A percentile compares a stretch with the other conserved stretches of the same genome.
Evolutionary conservation across 2,329 filamentous ascomycete species (phyloP).

Genomic region (Penicillium glabrum): DNA sequence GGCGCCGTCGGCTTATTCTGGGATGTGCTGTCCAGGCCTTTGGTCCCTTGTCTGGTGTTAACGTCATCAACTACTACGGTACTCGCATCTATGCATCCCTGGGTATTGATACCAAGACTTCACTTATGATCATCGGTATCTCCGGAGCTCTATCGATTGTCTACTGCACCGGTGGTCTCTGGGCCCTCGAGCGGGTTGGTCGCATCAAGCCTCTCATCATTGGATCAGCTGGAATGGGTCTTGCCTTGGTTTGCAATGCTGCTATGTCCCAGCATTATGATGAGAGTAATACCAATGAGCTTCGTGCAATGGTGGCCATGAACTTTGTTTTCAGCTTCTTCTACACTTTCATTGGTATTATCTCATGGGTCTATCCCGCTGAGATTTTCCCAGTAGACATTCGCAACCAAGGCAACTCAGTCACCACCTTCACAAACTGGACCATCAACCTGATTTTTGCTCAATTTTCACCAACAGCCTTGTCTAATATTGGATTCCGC

Average conservation of each 20-base stretch:
- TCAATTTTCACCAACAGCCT: slow-evolving; percentile 36
- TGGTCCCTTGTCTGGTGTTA: slow-evolving; percentile 49
- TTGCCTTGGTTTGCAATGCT: slow-evolving; percentile 39
- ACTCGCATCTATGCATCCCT: slow-evolving; percentile 45
- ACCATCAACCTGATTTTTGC: slow-evolving; percentile 30
- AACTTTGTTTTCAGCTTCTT: slow-evolving; percentile 48
- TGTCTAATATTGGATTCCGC: slow-evolving; percentile 37
- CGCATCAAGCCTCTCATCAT: slow-evolving; percentile 49
- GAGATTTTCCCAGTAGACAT: slow-evolving; percentile 29
- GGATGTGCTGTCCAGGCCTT: slow-evolving; percentile 50
- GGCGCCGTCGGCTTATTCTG: slow-evolving; percentile 47
- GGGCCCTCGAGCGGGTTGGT: slow-evolving; percentile 46
- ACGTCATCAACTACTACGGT: slow-evolving; percentile 47
- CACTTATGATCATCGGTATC: slow-evolving; percentile 52
- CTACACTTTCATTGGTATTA: slow-evolving; percentile 44
- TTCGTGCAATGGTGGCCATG: slow-evolving; percentile 47
- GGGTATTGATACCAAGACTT: slow-evolving; percentile 45
- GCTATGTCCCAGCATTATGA: slow-evolving; percentile 39
- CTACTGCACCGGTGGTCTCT: slow-evolving; percentile 47
- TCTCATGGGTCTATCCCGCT: slow-evolving; percentile 38
- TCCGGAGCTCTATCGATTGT: slow-evolving; percentile 49
- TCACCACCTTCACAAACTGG: slow-evolving; percentile 32
- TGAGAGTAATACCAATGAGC: slow-evolving; percentile 32
- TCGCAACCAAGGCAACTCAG: slow-evolving; percentile 21
- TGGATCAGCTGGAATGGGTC: slow-evolving; percentile 41